phyloP scores from a whole-genome alignment of 169 alveolate genomes.

The Plasmodium knowlesi region DNA sequence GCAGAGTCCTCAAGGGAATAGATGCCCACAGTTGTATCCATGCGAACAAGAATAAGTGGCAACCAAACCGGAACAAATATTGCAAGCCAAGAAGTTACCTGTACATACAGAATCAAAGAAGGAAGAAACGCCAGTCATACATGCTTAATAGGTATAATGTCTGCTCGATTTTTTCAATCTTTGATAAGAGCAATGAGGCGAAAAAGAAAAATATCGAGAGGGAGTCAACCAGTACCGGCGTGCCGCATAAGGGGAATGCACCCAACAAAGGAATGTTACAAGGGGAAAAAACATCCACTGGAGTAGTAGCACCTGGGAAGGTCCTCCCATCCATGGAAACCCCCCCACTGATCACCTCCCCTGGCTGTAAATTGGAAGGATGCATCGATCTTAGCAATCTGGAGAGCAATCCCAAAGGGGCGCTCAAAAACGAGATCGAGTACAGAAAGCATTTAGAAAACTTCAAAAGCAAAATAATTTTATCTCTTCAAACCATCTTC shows the following conservation, averaged over 20 bases:
- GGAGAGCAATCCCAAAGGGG: not conserved
- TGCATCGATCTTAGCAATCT: not conserved
- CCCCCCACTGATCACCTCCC: not conserved
- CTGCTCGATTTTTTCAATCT: conserved; percentile 8
- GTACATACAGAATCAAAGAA: not conserved
- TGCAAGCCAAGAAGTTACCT: not conserved
- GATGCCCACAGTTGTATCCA: not conserved
- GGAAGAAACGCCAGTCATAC: not conserved
- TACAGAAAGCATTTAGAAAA: conserved; percentile 47
- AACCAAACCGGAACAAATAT: not conserved
- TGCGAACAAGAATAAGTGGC: not conserved
- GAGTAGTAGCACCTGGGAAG: not conserved
- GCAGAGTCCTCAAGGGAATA: conserved; percentile 8
- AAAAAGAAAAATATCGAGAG: not conserved
- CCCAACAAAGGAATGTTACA: not conserved
- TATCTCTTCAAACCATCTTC: conserved; percentile 6
- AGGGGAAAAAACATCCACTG: not conserved
- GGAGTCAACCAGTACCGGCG: not conserved
- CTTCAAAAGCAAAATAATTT: not conserved
- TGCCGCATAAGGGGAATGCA: not conserved
- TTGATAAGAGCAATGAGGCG: not conserved
- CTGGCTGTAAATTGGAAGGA: not conserved
- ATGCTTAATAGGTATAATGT: not conserved
- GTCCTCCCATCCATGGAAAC: not conserved
- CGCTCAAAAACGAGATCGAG: conserved; percentile 13